Evolutionary conservation across 495 filamentous ascomycete species (phyloP).

Genomic region (Podospora conica): DNA sequence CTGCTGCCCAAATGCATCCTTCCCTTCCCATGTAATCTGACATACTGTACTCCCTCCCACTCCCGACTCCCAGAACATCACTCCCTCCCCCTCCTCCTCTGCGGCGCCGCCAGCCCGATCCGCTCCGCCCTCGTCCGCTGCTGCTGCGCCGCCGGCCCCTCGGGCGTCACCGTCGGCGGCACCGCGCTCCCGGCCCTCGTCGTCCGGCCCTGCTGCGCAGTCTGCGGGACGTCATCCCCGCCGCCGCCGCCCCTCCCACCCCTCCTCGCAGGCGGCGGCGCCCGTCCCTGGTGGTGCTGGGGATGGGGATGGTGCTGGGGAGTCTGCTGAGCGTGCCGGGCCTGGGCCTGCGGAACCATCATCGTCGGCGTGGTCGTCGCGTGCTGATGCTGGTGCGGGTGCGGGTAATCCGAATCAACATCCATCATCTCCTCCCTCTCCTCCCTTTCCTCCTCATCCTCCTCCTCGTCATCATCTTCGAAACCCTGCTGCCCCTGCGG

Average conservation of each 20-base stretch:
- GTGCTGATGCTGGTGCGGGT: no score
- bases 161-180: constrained; percentile 19
- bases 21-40: not conserved
- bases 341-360: no score
- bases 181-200: constrained; percentile 18
- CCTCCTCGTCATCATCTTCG: constrained; percentile 5
- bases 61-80: not conserved
- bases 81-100: constrained; percentile 13
- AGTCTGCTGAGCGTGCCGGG: not conserved
- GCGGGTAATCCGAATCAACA: constrained; percentile 9
- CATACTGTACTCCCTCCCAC: not conserved
- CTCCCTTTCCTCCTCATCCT: constrained; percentile 23
- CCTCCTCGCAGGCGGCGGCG: not conserved
- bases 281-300: not conserved
- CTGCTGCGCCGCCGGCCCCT: constrained; percentile 17
- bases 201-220: no score
- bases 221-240: no score
- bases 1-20: not conserved
- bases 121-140: constrained; percentile 31
- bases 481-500: not conserved
- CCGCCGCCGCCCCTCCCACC: not conserved
- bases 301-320: constrained; percentile 6
- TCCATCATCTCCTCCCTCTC: constrained; percentile 27
- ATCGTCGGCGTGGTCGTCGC: not conserved
- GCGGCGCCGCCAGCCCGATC: constrained; percentile 25